Conservation (phyloP, 805 yeast species). For the Naumovozyma baii region DNA sequence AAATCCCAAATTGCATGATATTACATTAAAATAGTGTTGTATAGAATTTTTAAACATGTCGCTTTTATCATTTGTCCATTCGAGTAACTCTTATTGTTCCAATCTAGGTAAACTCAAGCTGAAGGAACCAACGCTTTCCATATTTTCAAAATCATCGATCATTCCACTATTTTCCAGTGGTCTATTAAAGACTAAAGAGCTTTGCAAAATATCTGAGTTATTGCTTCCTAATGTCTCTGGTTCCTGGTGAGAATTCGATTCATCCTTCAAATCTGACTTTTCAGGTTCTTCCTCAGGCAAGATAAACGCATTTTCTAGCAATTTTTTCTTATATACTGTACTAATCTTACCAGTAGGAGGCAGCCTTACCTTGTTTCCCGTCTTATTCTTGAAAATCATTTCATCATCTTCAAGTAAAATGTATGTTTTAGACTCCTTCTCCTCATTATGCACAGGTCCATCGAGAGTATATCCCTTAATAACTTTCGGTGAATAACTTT, state of each 20-base stretch:
- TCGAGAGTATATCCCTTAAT: constrained; percentile 28
- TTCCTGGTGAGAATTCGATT: neutral
- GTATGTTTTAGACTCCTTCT: constrained; percentile 28
- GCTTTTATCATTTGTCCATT: too few relatives aligned
- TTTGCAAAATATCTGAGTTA: neutral
- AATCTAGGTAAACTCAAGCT: constrained; percentile 16
- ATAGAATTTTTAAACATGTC: too few relatives aligned
- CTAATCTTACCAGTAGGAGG: constrained; percentile 88
- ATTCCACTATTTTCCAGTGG: constrained; percentile 1
- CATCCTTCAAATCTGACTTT: constrained; percentile 1
- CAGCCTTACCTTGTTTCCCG: constrained; percentile 60
- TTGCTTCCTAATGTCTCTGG: neutral
- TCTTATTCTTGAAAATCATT: constrained; percentile 64
- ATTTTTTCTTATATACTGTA: constrained; percentile 58
- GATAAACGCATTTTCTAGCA: constrained; percentile 45
- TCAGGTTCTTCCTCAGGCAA: constrained; percentile 31
- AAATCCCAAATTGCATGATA: too few relatives aligned
- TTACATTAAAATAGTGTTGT: too few relatives aligned
- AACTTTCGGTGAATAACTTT: constrained; percentile 35
- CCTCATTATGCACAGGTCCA: constrained; percentile 20
- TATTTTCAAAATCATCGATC: constrained; percentile 3
- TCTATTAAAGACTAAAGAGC: neutral
- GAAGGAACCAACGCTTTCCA: constrained; percentile 9
- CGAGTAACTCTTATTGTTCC: constrained; percentile 2
- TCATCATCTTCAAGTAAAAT: constrained; percentile 72